Evolutionary conservation across 148 eudicot species (phyloP).

Genomic region (Camellia lanceoleosa): DNA sequence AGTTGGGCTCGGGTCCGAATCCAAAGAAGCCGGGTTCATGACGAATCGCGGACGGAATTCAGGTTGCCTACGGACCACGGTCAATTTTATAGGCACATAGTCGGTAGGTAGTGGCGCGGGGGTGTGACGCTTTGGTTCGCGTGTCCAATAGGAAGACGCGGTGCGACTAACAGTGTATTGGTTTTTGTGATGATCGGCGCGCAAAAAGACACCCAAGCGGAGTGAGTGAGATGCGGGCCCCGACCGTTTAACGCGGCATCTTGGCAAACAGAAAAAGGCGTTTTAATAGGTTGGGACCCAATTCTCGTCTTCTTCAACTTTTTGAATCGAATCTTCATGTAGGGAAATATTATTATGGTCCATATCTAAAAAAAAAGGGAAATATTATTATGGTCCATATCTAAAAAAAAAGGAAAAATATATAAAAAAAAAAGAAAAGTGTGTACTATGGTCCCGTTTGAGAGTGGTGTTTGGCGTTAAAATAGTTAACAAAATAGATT

Average conservation of each 20-base stretch:
- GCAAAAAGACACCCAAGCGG: not conserved
- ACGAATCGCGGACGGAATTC: too few species aligned
- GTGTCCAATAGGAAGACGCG: not conserved
- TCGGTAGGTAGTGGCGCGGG: not conserved
- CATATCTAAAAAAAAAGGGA: not conserved
- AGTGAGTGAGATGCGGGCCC: not conserved
- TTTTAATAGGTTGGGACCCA: not conserved
- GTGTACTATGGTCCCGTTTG: too few species aligned
- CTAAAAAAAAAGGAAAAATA: too few species aligned
- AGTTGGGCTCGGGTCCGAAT: too few species aligned
- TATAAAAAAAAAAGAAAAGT: too few species aligned
- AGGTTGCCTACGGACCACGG: too few species aligned
- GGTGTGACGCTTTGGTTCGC: not conserved
- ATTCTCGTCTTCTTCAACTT: not conserved
- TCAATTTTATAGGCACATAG: too few species aligned
- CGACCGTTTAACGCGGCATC: conserved; percentile 8
- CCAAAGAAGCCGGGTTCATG: too few species aligned
- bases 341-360: not conserved
- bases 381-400: not conserved
- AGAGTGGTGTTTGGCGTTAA: too few species aligned
- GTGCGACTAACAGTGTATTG: not conserved
- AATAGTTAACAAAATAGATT: too few species aligned
- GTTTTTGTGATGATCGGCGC: not conserved
- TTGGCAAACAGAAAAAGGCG: not conserved
- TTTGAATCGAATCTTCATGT: not conserved